Evolutionary conservation across 2,329 filamentous ascomycete genomes (phyloP), one percentile per base, ranked within the genome.

Genomic region (Lachnellula subtilissima): DNA sequence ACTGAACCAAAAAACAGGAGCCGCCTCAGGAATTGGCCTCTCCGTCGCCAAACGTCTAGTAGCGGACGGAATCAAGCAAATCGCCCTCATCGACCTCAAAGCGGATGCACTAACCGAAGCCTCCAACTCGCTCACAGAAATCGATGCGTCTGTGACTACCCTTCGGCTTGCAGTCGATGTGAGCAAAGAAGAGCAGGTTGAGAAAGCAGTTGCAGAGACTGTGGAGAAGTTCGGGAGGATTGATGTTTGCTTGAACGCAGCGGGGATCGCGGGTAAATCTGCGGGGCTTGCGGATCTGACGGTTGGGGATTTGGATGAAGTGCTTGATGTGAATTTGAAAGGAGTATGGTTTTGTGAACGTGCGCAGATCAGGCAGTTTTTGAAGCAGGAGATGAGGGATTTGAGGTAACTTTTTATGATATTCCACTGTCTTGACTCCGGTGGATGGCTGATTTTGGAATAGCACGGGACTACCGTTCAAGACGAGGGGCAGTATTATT

Each of bases 231-330:
- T 79, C 52, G 81, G 80, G 4, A 75, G 75, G 51, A 73, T 83
- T 8, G 77, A 82, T 61, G 76, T 79, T 4, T 78, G 79, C 22
- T 79, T 78, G 7, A 82, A 84, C 52, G 73, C 80, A 3, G 82
- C 82, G 0, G 65, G 65, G 1, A 57, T 67, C 17, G 8, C 11
- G 0, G 57, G 56, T 4, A 9, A 15, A 2, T 22, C 5, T 9
- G 65, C 64, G 1, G 62, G 66, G 3, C 57, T 52, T 9, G 65
- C 63, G 19, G 67, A 66, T 23, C 52, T 61, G 39, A 50, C 59
- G 0, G 52, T 64, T 0, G 40, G 48, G 15, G 57, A 62, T 2
- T 43, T 65, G 50, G 60, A 69, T 47, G 65, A 67, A 19, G 64
- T 74, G 2, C 52, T 73, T 23, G 65, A 58, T 2, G 63, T 74